A percentile compares a stretch with the other conserved stretches of the same genome.
phyloP scores from a whole-genome alignment of 345 rosid genomes.

The Theobroma cacao region DNA sequence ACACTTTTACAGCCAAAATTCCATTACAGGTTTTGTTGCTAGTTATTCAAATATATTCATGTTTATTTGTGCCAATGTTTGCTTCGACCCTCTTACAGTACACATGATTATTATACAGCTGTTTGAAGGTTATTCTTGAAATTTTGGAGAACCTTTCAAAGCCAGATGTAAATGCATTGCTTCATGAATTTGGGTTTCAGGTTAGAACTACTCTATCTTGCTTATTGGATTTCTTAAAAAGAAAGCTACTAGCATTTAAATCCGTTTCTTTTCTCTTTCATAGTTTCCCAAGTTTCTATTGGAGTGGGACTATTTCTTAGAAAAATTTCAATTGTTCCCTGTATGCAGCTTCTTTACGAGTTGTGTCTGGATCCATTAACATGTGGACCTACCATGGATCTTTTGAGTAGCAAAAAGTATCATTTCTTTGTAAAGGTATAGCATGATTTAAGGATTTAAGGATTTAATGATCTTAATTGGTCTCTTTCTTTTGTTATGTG shows the following conservation, averaged over 20 bases:
- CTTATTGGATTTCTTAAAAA: neutral
- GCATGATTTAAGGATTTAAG: neutral
- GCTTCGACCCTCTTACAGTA: neutral
- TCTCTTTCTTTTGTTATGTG: neutral
- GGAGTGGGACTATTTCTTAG: neutral
- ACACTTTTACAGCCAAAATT: conserved; percentile 88
- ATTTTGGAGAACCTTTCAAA: conserved; percentile 71
- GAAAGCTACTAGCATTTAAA: neutral
- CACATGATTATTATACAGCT: conserved; percentile 46
- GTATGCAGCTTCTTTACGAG: conserved; percentile 77
- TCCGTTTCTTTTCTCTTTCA: neutral
- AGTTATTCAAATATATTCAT: neutral
- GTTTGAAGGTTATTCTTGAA: conserved; percentile 92
- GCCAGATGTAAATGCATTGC: conserved; percentile 73
- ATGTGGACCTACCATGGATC: conserved; percentile 78
- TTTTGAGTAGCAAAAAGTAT: conserved; percentile 74
- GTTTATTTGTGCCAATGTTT: conserved; percentile 8
- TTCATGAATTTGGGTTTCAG: conserved; percentile 94
- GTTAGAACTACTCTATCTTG: conserved; percentile 30
- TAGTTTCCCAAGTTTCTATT: neutral
- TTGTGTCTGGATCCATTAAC: conserved; percentile 84
- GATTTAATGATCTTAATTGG: conserved; percentile 7
- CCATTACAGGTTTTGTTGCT: conserved; percentile 71
- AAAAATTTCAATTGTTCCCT: conserved; percentile 12
- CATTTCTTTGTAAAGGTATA: conserved; percentile 79